Evolutionary conservation across 2,329 filamentous ascomycete genomes (phyloP).

Genomic region (Penicillium frequentans): DNA sequence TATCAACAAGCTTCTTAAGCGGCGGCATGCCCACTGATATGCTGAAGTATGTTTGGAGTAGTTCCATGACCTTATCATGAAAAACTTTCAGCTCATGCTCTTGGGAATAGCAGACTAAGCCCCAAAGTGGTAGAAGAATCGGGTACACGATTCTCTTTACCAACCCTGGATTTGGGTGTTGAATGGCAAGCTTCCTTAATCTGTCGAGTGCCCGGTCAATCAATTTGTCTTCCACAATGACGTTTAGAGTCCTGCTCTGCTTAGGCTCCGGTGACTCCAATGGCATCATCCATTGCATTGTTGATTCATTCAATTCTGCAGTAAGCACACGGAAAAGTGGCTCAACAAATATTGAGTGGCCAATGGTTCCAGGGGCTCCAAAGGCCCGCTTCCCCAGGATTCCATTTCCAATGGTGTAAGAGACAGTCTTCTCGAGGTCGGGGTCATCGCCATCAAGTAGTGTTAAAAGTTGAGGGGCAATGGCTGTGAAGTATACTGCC

Average conservation of each 20-base stretch:
- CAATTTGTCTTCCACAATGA: slow-evolving; percentile 27
- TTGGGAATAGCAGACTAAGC: slow-evolving; percentile 38
- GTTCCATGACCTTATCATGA: slow-evolving; percentile 30
- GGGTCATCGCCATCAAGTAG: slow-evolving; percentile 42
- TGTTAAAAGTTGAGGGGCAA: slow-evolving; percentile 41
- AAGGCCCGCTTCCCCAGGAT: slow-evolving; percentile 42
- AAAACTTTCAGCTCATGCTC: slow-evolving; percentile 26
- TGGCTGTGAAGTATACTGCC: slow-evolving; percentile 36
- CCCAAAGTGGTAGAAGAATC: slow-evolving; percentile 44
- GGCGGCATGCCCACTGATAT: slow-evolving; percentile 38
- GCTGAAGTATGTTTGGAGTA: slow-evolving; percentile 44
- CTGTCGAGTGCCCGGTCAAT: slow-evolving; percentile 36
- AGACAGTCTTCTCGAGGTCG: slow-evolving; percentile 42
- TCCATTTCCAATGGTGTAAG: slow-evolving; percentile 46
- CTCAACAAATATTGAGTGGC: slow-evolving; percentile 43
- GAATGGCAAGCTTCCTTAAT: slow-evolving; percentile 36
- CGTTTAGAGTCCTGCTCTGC: slow-evolving; percentile 2
- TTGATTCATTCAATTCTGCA: slow-evolving; percentile 27
- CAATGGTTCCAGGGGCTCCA: slow-evolving; percentile 41
- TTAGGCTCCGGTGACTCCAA: slow-evolving; percentile 4
- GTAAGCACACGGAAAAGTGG: slow-evolving; percentile 41
- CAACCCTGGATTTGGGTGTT: slow-evolving; percentile 45
- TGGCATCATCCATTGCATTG: slow-evolving; percentile 28
- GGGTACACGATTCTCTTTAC: slow-evolving; percentile 43
- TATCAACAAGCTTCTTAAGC: slow-evolving; percentile 40